These are phyloP conservation scores for Salisapilia sapeloensis DNA, from an alignment of 352 stramenopile genomes.

Conservation along the genomic window DNA sequence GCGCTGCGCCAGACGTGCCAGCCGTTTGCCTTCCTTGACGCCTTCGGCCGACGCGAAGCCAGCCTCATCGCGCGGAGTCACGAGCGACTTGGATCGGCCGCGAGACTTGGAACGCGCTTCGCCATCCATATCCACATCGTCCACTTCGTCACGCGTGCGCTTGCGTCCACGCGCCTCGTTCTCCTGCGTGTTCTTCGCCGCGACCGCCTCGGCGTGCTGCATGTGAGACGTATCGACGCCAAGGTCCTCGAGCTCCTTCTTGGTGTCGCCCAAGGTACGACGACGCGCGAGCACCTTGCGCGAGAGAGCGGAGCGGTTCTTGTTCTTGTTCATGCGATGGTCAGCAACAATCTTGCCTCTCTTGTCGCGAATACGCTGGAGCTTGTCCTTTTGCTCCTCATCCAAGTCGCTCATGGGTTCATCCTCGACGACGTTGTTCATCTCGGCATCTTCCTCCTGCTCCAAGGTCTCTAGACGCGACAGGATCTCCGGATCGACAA, in stretches of 20 bases:
- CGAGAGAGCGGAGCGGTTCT: slow-evolving; percentile 84
- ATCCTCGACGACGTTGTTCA: slow-evolving; percentile 78
- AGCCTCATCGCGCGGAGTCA: slow-evolving; percentile 48
- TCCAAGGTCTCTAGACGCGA: slow-evolving; percentile 92
- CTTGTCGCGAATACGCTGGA: slow-evolving; percentile 67
- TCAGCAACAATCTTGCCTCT: slow-evolving; percentile 70
- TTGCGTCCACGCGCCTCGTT: slow-evolving; percentile 75
- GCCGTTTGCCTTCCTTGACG: slow-evolving; percentile 22
- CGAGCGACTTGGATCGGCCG: slow-evolving; percentile 65
- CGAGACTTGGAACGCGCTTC: slow-evolving; percentile 58
- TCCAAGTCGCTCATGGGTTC: slow-evolving; percentile 86
- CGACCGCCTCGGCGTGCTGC: slow-evolving; percentile 69
- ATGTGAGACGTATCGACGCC: slow-evolving; percentile 85
- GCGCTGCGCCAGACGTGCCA: slow-evolving; percentile 41
- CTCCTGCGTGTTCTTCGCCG: slow-evolving; percentile 38
- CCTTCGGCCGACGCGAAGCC: slow-evolving; percentile 41
- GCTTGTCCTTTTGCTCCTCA: slow-evolving; percentile 90
- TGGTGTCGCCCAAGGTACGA: slow-evolving; percentile 60
- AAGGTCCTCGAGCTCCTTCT: slow-evolving; percentile 83
- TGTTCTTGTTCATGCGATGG: slow-evolving; percentile 90
- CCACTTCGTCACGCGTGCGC: slow-evolving; percentile 64
- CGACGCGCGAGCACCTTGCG: slow-evolving; percentile 74
- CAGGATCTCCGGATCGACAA: slow-evolving; percentile 97
- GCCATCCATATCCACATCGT: slow-evolving; percentile 55
- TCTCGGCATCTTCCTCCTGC: slow-evolving; percentile 91